Evolutionary conservation across 768 basidiomycete species (phyloP).

Genomic region (Sutorius australiensis): DNA sequence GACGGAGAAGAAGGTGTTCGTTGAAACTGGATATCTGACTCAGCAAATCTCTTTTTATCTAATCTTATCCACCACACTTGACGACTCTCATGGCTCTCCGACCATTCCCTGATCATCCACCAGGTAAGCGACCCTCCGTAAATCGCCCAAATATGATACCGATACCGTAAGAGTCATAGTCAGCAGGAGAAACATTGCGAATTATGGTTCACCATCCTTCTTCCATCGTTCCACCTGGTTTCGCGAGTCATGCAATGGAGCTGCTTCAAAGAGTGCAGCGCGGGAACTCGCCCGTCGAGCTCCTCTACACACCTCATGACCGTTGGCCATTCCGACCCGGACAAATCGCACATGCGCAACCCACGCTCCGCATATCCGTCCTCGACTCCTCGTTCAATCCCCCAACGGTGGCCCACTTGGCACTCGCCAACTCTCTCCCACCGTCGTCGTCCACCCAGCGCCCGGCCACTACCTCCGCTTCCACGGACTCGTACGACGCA

Average conservation of each 20-base stretch:
- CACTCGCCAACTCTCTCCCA: slow-evolving; percentile 52
- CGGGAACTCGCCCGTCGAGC: slow-evolving; percentile 47
- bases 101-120: background rate
- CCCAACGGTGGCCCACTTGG: slow-evolving; percentile 80
- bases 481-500: slow-evolving; percentile 53
- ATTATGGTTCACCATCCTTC: slow-evolving; percentile 7
- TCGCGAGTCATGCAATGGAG: slow-evolving; percentile 20
- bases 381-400: slow-evolving; percentile 94
- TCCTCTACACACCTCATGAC: slow-evolving; percentile 57
- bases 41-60: slow-evolving; percentile 18
- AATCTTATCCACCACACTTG: slow-evolving; percentile 12
- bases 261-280: slow-evolving; percentile 38
- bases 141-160: background rate
- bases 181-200: background rate
- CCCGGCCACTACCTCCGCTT: background rate
- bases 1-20: slow-evolving; percentile 4
- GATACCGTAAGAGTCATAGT: background rate
- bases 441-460: slow-evolving; percentile 18
- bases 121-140: slow-evolving; percentile 1
- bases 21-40: slow-evolving; percentile 15
- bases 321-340: slow-evolving; percentile 58
- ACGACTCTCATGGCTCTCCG: background rate
- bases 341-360: slow-evolving; percentile 2
- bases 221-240: slow-evolving; percentile 11
- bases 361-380: slow-evolving; percentile 55